A percentile compares a stretch with the other conserved stretches of the same genome.
Evolutionary conservation across 495 filamentous ascomycete genomes (phyloP).

Genomic region (Penicillium manginii): DNA sequence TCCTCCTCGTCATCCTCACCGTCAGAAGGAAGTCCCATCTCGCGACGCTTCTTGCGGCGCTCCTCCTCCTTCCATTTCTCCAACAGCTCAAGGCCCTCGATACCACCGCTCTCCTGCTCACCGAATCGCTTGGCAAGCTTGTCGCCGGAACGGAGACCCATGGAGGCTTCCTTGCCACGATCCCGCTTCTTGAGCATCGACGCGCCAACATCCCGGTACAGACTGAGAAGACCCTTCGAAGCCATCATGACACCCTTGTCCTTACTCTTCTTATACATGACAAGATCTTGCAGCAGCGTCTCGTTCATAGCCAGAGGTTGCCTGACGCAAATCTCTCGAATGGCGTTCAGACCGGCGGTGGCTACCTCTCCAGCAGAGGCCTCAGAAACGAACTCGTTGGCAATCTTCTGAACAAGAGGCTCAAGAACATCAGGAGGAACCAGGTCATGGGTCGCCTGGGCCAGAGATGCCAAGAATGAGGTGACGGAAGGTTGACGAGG

Average conservation of each 20-base stretch:
- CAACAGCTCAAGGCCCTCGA: constrained; percentile 90
- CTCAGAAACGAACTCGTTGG: constrained; percentile 97
- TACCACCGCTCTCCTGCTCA: constrained; percentile 76
- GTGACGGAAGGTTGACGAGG: constrained; percentile 93
- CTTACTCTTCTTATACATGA: constrained; percentile 95
- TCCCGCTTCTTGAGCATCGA: constrained; percentile 89
- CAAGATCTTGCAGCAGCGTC: constrained; percentile 92
- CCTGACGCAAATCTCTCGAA: constrained; percentile 88
- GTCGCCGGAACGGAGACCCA: constrained; percentile 72
- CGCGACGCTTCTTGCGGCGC: constrained; percentile 67
- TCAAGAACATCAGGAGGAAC: constrained; percentile 94
- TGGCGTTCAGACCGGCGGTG: constrained; percentile 90
- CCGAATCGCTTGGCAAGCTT: constrained; percentile 74
- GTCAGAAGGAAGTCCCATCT: constrained; percentile 64
- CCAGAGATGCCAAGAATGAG: constrained; percentile 89
- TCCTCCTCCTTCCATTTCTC: constrained; percentile 95
- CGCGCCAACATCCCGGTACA: constrained; percentile 88
- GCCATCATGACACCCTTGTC: constrained; percentile 99
- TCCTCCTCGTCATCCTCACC: constrained; percentile 57
- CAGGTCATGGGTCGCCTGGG: constrained; percentile 86
- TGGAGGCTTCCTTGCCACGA: constrained; percentile 89
- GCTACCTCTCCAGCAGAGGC: constrained; percentile 89
- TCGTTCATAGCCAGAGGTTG: constrained; percentile 96
- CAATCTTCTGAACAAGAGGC: constrained; percentile 91
- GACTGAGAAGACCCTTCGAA: constrained; percentile 81